Percentiles rank a stretch among this genome's conserved stretches.
These are phyloP conservation scores for Metschnikowia gelsemii DNA, from an alignment of 805 yeast genomes.

Conservation along the genomic window DNA sequence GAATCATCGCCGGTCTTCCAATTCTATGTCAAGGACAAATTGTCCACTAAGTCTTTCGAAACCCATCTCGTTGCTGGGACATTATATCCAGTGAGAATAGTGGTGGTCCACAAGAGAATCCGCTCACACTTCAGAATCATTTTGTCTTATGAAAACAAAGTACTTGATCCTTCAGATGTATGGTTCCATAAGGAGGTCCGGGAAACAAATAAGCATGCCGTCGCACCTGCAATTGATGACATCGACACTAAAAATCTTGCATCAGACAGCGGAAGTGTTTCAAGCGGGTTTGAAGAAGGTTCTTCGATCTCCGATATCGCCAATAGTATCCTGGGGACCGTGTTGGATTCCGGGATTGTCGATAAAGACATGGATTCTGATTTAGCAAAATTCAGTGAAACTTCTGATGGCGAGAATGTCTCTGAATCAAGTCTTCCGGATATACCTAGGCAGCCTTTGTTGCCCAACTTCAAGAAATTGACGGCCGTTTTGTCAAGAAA, in stretches of 20 bases:
- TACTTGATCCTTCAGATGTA: background rate
- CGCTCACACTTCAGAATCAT: background rate
- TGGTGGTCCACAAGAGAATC: background rate
- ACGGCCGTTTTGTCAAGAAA: too few species aligned
- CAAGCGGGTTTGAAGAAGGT: background rate
- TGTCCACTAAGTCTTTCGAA: background rate
- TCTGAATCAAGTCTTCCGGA: too few species aligned
- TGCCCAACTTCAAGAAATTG: too few species aligned
- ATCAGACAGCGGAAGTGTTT: background rate
- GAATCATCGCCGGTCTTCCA: background rate
- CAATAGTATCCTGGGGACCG: too few species aligned
- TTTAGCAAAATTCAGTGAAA: too few species aligned
- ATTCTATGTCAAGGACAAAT: background rate
- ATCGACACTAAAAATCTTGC: background rate
- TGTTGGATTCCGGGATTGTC: too few species aligned
- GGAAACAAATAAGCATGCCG: too few species aligned
- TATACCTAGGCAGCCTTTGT: too few species aligned
- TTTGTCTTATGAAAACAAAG: background rate
- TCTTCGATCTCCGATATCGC: too few species aligned
- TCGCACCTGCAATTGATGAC: background rate
- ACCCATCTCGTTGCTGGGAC: background rate
- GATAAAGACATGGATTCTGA: too few species aligned
- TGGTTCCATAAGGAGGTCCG: background rate
- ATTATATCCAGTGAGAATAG: conserved; percentile 1
- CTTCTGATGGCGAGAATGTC: too few species aligned